Base-by-base conservation (phyloP, 192 early-diverging fungal species). In the Entrophospora sp. region DNA sequence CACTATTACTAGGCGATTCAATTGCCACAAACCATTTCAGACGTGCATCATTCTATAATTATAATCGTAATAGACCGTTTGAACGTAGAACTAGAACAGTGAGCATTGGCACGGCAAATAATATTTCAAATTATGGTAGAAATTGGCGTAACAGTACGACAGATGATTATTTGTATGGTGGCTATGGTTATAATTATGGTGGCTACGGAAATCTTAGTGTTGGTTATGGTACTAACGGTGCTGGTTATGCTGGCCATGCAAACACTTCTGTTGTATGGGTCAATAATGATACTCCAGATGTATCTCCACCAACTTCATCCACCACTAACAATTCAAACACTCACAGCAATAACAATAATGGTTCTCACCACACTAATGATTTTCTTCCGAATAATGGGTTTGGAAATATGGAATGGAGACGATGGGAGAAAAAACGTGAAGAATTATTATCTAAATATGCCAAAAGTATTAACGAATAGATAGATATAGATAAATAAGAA, bases 111-210 rank as follows among this genome's bases (percentile, higher is more conserved):
- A 66, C 64, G 4, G 51, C 52, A 10, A 66, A 55, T 37, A 40
- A 35, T 24, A 4, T 27, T 1, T 31, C 55, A 51, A 35, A 55
- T 27, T 55, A 55, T 28, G 52, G 64, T 4, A 30, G 64, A 43
- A 66, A 52, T 56, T 66, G 64, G 64, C 35, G 64, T 8, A 64
- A 48, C 20, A 42, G 40, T 20, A 14, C n/a, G n/a, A n/a, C 12
- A 28, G 64, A 66, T 42, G 64, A 66, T n/a, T 66, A 66, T 66
- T 42, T 66, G 64, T 66, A 56, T 20, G 61, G 61, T n/a, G n/a
- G n/a, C n/a, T n/a, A n/a, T n/a, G 18, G 42, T 18, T 43, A 43
- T 43, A 12, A 43, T 14, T 63, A 63, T 48, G 61, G 61, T 18
- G 61, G 44, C 13, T 44, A 30, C 18, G 31, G 27, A 22, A 48